These are phyloP conservation scores for Bremia lactucae DNA, from an alignment of 352 stramenopile genomes.

Conservation along the genomic window DNA sequence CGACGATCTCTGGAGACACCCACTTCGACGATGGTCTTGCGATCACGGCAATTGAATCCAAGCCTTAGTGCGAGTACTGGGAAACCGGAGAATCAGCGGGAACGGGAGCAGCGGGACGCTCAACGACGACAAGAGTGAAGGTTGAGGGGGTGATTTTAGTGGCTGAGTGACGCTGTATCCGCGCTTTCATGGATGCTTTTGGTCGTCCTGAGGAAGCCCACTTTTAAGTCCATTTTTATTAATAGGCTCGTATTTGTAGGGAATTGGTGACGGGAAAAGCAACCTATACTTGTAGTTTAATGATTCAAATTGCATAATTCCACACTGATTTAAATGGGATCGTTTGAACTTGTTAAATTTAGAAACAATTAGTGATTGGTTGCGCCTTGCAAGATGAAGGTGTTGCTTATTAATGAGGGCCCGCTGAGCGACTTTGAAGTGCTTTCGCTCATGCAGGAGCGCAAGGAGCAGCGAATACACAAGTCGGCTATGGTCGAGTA, in stretches of 20 bases:
- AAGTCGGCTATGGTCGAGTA: constrained; percentile 68
- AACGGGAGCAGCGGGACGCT: constrained; percentile 31
- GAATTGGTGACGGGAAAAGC: constrained; percentile 14
- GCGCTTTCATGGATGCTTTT: constrained; percentile 2
- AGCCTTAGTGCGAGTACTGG: constrained; percentile 19
- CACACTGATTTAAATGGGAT: no score
- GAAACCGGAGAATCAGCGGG: constrained; percentile 29
- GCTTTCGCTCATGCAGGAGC: constrained; percentile 73
- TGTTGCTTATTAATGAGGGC: constrained; percentile 73
- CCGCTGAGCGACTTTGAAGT: constrained; percentile 75
- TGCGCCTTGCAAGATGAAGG: no score
- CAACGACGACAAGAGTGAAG: constrained; percentile 21
- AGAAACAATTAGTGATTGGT: no score
- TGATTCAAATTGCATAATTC: constrained; percentile 14
- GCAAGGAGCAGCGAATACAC: constrained; percentile 62
- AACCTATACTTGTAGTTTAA: constrained; percentile 26
- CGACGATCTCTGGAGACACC: constrained; percentile 35
- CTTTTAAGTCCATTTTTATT: constrained; percentile 25
- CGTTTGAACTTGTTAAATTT: no score
- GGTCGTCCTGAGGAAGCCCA: background rate
- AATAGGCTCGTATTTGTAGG: constrained; percentile 19
- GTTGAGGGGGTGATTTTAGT: constrained; percentile 6
- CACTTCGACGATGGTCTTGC: constrained; percentile 49
- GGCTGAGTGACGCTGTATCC: constrained; percentile 3
- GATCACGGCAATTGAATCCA: constrained; percentile 43